These are phyloP conservation scores for Penicillium crustosum DNA, from an alignment of 2,329 filamentous ascomycete species.

Conservation along the genomic window DNA sequence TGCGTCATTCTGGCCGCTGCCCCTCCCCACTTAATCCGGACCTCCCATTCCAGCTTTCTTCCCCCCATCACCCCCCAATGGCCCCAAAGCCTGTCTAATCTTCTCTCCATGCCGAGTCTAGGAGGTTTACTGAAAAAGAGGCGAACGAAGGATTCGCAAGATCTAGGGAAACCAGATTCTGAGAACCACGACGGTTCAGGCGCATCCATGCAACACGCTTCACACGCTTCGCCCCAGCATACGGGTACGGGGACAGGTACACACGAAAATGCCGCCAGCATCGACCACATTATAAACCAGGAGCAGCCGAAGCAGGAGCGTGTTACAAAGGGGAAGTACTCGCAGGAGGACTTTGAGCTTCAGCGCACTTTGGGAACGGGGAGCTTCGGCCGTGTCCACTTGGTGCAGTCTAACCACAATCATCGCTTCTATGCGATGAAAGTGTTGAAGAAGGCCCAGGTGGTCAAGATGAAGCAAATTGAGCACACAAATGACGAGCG, in stretches of 20 bases:
- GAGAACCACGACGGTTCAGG: constrained; percentile 23
- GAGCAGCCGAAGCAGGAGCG: constrained; percentile 42
- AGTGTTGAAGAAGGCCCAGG: constrained; percentile 96
- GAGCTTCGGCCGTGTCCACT: constrained; percentile 92
- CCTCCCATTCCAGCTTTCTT: constrained; percentile 25
- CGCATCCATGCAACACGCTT: constrained; percentile 40
- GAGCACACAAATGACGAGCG: constrained; percentile 99
- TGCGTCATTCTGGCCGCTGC: constrained; percentile 28
- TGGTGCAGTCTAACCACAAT: constrained; percentile 98
- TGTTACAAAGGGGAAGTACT: constrained; percentile 96
- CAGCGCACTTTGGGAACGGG: constrained; percentile 91
- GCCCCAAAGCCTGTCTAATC: constrained; percentile 12
- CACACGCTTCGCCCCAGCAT: constrained; percentile 50
- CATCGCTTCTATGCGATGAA: constrained; percentile 98
- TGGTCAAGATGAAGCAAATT: constrained; percentile 99
- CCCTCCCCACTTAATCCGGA: constrained; percentile 27
- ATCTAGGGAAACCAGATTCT: constrained; percentile 7
- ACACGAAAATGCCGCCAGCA: constrained; percentile 68
- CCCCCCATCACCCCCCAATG: constrained; percentile 23
- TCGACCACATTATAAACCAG: constrained; percentile 76
- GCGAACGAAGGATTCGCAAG: constrained; percentile 82
- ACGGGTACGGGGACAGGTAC: constrained; percentile 33
- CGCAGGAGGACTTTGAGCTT: constrained; percentile 83
- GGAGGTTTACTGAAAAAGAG: constrained; percentile 94
- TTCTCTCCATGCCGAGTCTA: constrained; percentile 78